A percentile compares a stretch with the other conserved stretches of the same genome.
Conservation (phyloP, 208 protist species). For the Acanthamoeba royreba region DNA sequence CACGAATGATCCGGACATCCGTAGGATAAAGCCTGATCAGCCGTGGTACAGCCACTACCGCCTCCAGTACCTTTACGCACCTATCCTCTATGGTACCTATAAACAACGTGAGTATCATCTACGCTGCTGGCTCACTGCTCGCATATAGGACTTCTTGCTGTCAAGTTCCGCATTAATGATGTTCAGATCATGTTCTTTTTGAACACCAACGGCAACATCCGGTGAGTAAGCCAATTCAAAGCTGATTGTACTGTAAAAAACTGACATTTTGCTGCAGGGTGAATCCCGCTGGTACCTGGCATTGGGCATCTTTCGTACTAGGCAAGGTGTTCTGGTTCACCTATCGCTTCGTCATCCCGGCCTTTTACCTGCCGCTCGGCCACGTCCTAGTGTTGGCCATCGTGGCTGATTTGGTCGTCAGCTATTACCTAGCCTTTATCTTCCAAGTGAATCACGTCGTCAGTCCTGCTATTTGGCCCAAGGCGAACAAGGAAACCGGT, state of each 20-base stretch:
- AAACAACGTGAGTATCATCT: not conserved
- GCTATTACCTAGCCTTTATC: slow-evolving; percentile 67
- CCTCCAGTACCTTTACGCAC: slow-evolving; percentile 71
- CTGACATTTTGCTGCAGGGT: slow-evolving; percentile 34
- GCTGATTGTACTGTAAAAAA: not conserved
- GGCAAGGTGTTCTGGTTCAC: slow-evolving; percentile 68
- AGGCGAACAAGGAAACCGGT: slow-evolving; percentile 18
- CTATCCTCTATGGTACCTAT: slow-evolving; percentile 64
- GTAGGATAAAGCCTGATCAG: slow-evolving; percentile 63
- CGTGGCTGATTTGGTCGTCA: slow-evolving; percentile 54
- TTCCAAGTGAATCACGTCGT: slow-evolving; percentile 76
- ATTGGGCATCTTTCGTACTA: slow-evolving; percentile 9
- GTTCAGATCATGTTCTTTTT: slow-evolving; percentile 59
- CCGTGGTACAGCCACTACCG: slow-evolving; percentile 56
- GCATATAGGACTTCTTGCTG: slow-evolving; percentile 46
- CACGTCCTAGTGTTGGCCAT: slow-evolving; percentile 49
- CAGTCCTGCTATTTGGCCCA: slow-evolving; percentile 56
- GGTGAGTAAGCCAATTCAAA: not conserved
- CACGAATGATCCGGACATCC: slow-evolving; percentile 61
- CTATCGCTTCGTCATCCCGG: slow-evolving; percentile 68
- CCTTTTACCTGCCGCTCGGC: not conserved
- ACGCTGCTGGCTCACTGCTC: not conserved
- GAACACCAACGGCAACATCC: not conserved
- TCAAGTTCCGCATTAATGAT: slow-evolving; percentile 68
- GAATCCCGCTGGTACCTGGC: not conserved